These are phyloP conservation scores for Hygrophila difformis DNA, from an alignment of 257 asterid genomes.

Conservation along the genomic window DNA sequence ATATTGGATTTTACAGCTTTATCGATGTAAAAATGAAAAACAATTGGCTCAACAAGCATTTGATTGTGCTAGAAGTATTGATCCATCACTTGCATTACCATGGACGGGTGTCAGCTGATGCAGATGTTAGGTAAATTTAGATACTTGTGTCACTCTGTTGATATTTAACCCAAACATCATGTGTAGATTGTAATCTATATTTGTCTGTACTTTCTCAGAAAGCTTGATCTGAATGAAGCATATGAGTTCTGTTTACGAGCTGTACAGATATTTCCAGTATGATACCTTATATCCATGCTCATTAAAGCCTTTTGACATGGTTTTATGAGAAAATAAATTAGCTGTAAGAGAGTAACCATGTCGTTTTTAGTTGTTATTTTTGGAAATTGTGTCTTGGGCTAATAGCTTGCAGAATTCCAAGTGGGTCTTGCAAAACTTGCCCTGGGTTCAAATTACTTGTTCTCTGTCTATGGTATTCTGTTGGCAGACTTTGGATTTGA, in stretches of 20 bases:
- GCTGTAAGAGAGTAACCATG: neutral
- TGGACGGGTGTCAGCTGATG: conserved; percentile 99
- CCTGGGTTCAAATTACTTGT: no score
- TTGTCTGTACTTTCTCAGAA: conserved; percentile 42
- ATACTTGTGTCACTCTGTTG: conserved; percentile 11
- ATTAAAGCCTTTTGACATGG: conserved; percentile 6
- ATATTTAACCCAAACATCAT: conserved; percentile 9
- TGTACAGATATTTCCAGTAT: conserved; percentile 74
- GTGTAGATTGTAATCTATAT: conserved; percentile 9
- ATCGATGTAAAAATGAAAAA: conserved; percentile 57
- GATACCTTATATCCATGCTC: conserved; percentile 18
- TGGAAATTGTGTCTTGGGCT: conserved; percentile 9
- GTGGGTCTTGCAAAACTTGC: no score
- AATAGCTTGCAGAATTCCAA: no score
- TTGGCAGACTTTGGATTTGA: conserved; percentile 8
- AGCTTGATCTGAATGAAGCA: conserved; percentile 75
- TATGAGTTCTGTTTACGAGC: conserved; percentile 92
- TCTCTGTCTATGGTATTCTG: conserved; percentile 7
- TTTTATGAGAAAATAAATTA: conserved; percentile 8
- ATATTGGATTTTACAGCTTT: conserved; percentile 65
- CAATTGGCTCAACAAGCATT: conserved; percentile 88
- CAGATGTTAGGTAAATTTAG: conserved; percentile 49
- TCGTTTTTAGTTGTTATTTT: neutral
- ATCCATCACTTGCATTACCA: conserved; percentile 91
- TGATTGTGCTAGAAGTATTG: conserved; percentile 97